Conservation (phyloP, 257 asterid genomes). For the Cinchona pubescens region DNA sequence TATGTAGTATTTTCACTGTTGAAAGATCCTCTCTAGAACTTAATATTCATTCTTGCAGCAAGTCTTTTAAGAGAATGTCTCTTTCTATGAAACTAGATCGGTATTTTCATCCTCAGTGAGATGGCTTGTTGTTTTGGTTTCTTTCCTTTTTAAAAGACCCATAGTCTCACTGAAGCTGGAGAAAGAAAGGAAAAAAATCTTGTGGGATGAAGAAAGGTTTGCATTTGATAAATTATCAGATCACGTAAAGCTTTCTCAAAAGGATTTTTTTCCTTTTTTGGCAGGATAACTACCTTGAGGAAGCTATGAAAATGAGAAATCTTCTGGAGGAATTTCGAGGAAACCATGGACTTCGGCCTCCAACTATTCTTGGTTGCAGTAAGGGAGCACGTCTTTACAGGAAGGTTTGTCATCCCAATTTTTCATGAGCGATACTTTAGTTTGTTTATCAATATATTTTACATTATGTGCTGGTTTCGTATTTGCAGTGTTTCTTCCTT, state of each 20-base stretch:
- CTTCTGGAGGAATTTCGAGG: slow-evolving; percentile 89
- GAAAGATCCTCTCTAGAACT: background rate
- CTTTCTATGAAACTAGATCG: background rate
- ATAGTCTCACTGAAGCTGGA: background rate
- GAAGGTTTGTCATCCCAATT: slow-evolving; percentile 58
- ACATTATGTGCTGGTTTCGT: slow-evolving; percentile 1
- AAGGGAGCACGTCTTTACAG: slow-evolving; percentile 95
- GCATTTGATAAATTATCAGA: background rate
- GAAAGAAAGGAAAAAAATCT: background rate
- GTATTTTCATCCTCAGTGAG: background rate
- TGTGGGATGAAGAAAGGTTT: background rate
- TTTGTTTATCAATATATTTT: no score
- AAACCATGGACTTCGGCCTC: slow-evolving; percentile 93
- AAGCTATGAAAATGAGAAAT: slow-evolving; percentile 96
- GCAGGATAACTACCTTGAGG: slow-evolving; percentile 99
- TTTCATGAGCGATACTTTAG: background rate
- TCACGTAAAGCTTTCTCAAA: background rate
- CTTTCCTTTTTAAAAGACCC: background rate
- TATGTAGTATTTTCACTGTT: background rate
- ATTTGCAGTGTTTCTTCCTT: slow-evolving; percentile 93
- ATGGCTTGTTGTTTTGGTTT: background rate
- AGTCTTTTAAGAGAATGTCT: background rate
- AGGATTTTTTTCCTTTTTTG: no score
- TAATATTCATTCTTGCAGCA: background rate
- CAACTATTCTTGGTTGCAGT: slow-evolving; percentile 98